Evolutionary conservation across 768 basidiomycete genomes (phyloP), one percentile per base, ranked within the genome.

Genomic region (Coprinopsis cinerea): DNA sequence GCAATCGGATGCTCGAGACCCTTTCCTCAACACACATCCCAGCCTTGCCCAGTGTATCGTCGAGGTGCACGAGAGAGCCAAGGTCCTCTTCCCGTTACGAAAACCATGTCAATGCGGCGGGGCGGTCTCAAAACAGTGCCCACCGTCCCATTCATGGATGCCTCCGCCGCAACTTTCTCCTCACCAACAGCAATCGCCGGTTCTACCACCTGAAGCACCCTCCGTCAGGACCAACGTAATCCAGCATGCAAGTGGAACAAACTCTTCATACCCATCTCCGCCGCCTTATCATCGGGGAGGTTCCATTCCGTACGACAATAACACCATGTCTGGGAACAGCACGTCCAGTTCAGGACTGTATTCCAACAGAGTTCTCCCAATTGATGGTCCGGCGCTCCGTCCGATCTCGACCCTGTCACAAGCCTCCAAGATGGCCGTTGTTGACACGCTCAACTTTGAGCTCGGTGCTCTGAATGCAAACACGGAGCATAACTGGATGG

Each of bases 381-480:
- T 42, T 17, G 65, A 62, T 47, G 63, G 58, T 14, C 66, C 63
- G 10, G 53, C 59, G 1, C 61, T 64, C 30, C 67, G 61, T 22
- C 35, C 44, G 13, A 45, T 51, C 30, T 45, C 44, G 23, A 40
- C 53, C 27, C 52, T 65, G 43, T 63, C 62, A 17, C 65, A 60
- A 34, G 54, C 65, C 2, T 71, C 72, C n/a, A 70, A 69, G 56
- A 62, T 73, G 61, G 65, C 67, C 1, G 67, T 70, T 5, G 68
- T 72, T 36, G 74, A 76, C 51, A 69, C 72, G 17, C 58, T 74
- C 18, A 74, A 74, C 55, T 73, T 78, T 53, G 76, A 78, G 54
- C 59, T 76, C 28, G 75, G 75, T 0, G 73, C 74, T 6, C 55
- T 78, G 51, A 68, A 70, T 47, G 64, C 70, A 37, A 68, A 57